phyloP scores from a whole-genome alignment of 2,329 filamentous ascomycete genomes.

The Pyricularia sp. region DNA sequence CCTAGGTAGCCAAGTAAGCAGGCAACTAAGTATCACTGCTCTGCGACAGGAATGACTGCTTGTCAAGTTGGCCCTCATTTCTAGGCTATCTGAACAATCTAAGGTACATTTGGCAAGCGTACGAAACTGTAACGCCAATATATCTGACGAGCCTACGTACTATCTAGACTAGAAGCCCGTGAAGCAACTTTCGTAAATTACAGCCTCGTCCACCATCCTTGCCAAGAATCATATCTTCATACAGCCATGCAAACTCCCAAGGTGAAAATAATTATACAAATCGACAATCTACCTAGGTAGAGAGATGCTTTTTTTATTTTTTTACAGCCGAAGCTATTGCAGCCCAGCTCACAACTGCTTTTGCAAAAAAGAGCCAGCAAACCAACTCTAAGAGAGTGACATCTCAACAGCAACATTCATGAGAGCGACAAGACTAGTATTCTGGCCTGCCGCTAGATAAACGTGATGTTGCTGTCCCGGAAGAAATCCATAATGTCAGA shows the following conservation, averaged over 20 bases:
- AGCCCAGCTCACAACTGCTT: neutral
- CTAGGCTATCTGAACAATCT: neutral
- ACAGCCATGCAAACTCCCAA: neutral
- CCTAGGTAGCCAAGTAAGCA: no score
- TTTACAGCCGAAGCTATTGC: neutral
- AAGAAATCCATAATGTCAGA: slow-evolving; percentile 17
- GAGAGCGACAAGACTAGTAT: neutral
- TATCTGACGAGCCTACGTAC: neutral
- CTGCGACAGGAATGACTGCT: neutral
- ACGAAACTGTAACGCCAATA: neutral
- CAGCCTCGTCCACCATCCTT: neutral
- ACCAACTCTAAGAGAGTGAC: neutral
- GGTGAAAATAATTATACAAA: neutral
- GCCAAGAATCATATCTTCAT: neutral
- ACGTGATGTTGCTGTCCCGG: slow-evolving; percentile 7
- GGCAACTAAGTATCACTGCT: no score
- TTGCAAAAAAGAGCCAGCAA: neutral
- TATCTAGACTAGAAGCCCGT: neutral
- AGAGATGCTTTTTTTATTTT: neutral
- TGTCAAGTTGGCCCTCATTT: neutral
- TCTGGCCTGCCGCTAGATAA: neutral
- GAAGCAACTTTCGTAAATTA: neutral
- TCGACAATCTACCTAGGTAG: neutral
- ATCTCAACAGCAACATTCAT: neutral
- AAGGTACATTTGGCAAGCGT: no score